Evolutionary conservation across 2,329 filamentous ascomycete genomes (phyloP), one percentile per base, ranked within the genome.

Genomic region (Colletotrichum sp.): DNA sequence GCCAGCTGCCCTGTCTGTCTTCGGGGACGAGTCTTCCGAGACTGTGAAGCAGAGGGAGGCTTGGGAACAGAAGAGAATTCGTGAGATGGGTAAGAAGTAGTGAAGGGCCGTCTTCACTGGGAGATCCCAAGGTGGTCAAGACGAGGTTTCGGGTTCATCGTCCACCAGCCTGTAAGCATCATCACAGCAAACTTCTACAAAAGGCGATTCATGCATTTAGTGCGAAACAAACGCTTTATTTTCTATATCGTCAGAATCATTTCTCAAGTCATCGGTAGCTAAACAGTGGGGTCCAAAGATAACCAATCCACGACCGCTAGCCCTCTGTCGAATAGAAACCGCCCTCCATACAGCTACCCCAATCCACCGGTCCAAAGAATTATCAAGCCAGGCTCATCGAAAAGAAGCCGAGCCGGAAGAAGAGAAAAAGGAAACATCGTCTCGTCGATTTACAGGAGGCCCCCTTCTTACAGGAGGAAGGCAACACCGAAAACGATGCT

Each of bases 181-280:
- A 4, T 64, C 60, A 28, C 2, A 26, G 34, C 7, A 16, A 64
- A 6, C 13, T 21, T 21, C 15, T 34, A 18, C 39, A 32, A 18
- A 60, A 13, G 18, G 16, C 21, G n/a, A 9, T 5, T 15, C 57
- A 49, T 16, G 6, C 13, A 9, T 52, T 63, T 65, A 59, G 28
- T 28, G 74, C 52, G 70, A 76, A 74, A 65, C 15, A 74, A 44
- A 74, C 70, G 74, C 74, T 76, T 69, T 60, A 76, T 76, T 76
- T 36, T 76, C 74, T 76, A 76, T 69, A 65, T 76, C 74, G 70
- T 76, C 70, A 76, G 67, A 73, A 73, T 76, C 74, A 32, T 74
- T 73, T 69, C 44, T 76, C n/a, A 76, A 76, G 57, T 74, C 74
- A 66, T 76, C 57, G 63, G 36, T 60, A 69, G 65, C 73, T 39